These are phyloP conservation scores for Candida sithepensis DNA, from an alignment of 805 yeast genomes.

Conservation along the genomic window DNA sequence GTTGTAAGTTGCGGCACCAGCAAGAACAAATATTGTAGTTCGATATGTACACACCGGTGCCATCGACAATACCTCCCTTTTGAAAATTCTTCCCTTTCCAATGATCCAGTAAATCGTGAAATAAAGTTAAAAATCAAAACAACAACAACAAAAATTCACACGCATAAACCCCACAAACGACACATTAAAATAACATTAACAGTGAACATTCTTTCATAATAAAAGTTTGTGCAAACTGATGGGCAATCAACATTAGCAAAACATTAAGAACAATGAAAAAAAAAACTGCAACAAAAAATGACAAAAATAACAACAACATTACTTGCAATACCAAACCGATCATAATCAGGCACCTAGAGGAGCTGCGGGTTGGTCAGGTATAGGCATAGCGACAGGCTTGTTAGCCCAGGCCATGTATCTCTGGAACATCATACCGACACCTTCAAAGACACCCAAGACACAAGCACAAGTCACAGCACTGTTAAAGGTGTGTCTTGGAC, in stretches of 20 bases:
- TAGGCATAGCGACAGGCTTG: slow-evolving; percentile 62
- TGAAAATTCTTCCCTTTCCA: no score
- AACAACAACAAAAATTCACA: background rate
- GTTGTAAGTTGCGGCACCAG: background rate
- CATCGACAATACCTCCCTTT: background rate
- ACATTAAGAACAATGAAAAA: background rate
- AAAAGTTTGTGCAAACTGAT: background rate
- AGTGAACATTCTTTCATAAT: background rate
- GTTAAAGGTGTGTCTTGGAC: slow-evolving; percentile 94
- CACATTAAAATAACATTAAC: background rate
- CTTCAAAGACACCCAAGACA: slow-evolving; percentile 93
- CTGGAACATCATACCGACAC: slow-evolving; percentile 95
- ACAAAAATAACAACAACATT: background rate
- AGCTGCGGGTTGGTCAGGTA: slow-evolving; percentile 41
- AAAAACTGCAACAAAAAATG: background rate
- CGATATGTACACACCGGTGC: background rate
- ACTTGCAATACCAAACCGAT: background rate
- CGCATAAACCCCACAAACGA: background rate
- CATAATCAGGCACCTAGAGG: slow-evolving; percentile 22
- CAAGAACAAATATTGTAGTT: background rate
- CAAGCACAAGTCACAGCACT: slow-evolving; percentile 98
- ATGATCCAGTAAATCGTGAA: no score
- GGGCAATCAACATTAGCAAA: background rate
- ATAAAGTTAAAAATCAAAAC: no score
- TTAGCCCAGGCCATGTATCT: slow-evolving; percentile 84